phyloP scores from a whole-genome alignment of 1,284 basidiomycete genomes.

The Pyrrhoderma lamaoense region DNA sequence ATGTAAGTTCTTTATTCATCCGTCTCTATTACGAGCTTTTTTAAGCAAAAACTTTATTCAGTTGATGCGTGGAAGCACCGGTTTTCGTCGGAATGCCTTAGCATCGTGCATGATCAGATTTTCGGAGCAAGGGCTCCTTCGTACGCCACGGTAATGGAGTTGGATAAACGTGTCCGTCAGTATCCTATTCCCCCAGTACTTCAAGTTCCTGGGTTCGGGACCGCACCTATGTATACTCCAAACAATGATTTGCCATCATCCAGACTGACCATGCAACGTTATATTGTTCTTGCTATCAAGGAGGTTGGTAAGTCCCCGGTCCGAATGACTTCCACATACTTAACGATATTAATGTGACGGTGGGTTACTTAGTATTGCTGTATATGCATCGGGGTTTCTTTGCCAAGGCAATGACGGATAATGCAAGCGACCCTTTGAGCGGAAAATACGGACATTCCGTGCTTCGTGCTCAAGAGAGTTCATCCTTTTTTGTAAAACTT shows the following conservation, averaged over 20 bases:
- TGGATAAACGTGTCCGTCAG: slow-evolving; percentile 56
- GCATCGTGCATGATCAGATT: slow-evolving; percentile 55
- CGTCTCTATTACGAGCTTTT: slow-evolving; percentile 14
- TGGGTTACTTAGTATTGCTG: slow-evolving; percentile 43
- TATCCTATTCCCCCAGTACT: slow-evolving; percentile 57
- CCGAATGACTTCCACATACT: not conserved
- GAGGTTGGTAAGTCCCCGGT: slow-evolving; percentile 53
- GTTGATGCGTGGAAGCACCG: slow-evolving; percentile 60
- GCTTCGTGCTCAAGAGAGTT: slow-evolving; percentile 56
- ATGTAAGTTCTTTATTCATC: slow-evolving; percentile 38
- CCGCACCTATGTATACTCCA: slow-evolving; percentile 26
- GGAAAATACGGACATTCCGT: slow-evolving; percentile 65
- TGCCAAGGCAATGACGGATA: slow-evolving; percentile 58
- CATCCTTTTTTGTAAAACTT: slow-evolving; percentile 59
- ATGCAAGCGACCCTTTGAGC: slow-evolving; percentile 53
- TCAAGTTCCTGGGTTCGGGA: slow-evolving; percentile 57
- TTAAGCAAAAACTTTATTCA: slow-evolving; percentile 21
- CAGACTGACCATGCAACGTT: slow-evolving; percentile 55
- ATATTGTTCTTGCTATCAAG: slow-evolving; percentile 54
- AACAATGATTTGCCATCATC: slow-evolving; percentile 42
- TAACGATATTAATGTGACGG: not conserved
- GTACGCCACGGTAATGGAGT: slow-evolving; percentile 52
- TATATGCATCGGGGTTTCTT: slow-evolving; percentile 72
- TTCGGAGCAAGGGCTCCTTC: slow-evolving; percentile 54
- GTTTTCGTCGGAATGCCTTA: slow-evolving; percentile 52